Evolutionary conservation across 306 rosid species (phyloP), one percentile per base, ranked within the genome.

Genomic region (Senna siamea): DNA sequence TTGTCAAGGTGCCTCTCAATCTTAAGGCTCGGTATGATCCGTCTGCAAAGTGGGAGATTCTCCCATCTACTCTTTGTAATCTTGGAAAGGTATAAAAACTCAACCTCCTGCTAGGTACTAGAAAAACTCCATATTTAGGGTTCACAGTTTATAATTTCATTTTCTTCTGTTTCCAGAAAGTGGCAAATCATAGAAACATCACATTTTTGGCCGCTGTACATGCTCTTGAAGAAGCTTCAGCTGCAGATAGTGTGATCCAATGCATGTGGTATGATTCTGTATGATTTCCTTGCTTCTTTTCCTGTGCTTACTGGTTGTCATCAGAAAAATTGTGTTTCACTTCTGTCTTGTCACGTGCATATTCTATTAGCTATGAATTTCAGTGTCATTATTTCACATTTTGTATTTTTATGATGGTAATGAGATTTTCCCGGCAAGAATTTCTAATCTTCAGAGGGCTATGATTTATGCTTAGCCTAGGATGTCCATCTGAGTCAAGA

Each of bases 141-240:
- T 80, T n/a, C 32, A 3, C 14, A 12, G 20, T 5, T 46, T 37
- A 70, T 66, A 8, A 30, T 52, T 1, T 35, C 34, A 38, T 69
- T 34, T 32, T 76, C 52, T 66, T 46, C 34, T 23, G 23, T 60
- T 76, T 86, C 34, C 92, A 91, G 97, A 78, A 80, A 83, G 85
- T 77, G 43, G 80, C 81, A 28, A 70, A 66, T 62, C 84, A 74
- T 54, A 72, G 88, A 40, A 89, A 83, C 73, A 80, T 52, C 54
- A 69, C 94, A 23, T 76, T 81, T 76, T 41, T 74, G 72, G 90
- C 85, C 28, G 88, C 94, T 65, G 87, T 78, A 40, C 75, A 78
- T 56, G 74, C 84, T 0, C 79, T 91, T 53, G 87, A 91, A 88
- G 97, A 91, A 80, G 85, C 92, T 41, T 76, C 90, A 5, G 94